Evolutionary conservation across 2,329 filamentous ascomycete genomes (phyloP).

Genomic region (Coniochaeta sp.): DNA sequence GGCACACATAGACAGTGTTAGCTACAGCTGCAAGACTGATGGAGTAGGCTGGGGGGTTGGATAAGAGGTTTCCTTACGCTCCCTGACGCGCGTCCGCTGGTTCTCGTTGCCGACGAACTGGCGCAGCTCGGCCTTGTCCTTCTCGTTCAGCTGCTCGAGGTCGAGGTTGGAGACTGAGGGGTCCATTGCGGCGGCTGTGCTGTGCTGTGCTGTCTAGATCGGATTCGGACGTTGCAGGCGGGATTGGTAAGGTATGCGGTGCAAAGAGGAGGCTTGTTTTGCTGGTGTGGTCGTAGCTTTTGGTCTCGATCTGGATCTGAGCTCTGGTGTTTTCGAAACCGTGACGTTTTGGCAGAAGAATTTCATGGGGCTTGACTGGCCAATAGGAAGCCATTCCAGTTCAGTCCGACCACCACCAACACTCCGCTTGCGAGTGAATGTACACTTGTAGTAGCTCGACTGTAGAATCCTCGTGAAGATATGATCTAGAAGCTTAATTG

Average conservation of each 20-base stretch:
- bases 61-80: slow-evolving; percentile 42
- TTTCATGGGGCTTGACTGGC: not conserved
- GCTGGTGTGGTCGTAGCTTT: not conserved
- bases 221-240: not conserved
- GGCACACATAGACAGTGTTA: not conserved
- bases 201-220: not conserved
- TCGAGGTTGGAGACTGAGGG: slow-evolving; percentile 46
- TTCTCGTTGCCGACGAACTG: slow-evolving; percentile 78
- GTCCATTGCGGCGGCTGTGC: not conserved
- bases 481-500: too few relatives aligned
- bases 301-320: not conserved
- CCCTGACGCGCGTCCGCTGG: slow-evolving; percentile 67
- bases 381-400: not conserved
- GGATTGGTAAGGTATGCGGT: not conserved
- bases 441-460: too few relatives aligned
- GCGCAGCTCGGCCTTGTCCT: slow-evolving; percentile 81
- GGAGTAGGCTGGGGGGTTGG: not conserved
- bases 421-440: too few relatives aligned
- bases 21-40: not conserved
- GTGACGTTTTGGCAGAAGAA: not conserved
- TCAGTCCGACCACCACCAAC: not conserved
- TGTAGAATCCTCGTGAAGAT: too few relatives aligned
- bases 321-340: not conserved
- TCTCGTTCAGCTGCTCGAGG: slow-evolving; percentile 67
- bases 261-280: not conserved